phyloP scores from a whole-genome alignment of 352 stramenopile genomes.

The Peronospora belbahrii region DNA sequence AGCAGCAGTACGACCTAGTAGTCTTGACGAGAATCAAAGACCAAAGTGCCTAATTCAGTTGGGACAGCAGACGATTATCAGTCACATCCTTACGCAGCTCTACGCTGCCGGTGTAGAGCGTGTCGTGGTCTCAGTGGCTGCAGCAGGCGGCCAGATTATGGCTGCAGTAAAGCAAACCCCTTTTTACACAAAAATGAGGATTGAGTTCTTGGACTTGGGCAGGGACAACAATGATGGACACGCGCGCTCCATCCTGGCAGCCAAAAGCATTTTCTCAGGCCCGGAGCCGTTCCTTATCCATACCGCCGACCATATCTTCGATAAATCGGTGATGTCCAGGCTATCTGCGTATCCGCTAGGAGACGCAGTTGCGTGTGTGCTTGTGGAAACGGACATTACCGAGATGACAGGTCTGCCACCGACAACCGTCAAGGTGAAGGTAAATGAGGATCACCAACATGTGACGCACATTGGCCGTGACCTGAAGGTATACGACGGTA shows the following conservation, averaged over 20 bases:
- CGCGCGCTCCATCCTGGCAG: constrained; percentile 62
- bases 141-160: constrained; percentile 50
- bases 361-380: constrained; percentile 55
- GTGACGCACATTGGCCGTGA: constrained; percentile 56
- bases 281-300: constrained; percentile 73
- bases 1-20: constrained; percentile 42
- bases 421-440: constrained; percentile 57
- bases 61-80: constrained; percentile 64
- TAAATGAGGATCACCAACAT: constrained; percentile 40
- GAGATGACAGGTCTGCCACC: constrained; percentile 50
- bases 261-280: constrained; percentile 50
- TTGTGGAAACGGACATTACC: constrained; percentile 63
- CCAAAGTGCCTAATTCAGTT: constrained; percentile 75
- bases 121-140: constrained; percentile 70
- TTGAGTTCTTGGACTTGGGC: constrained; percentile 76
- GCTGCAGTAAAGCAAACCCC: constrained; percentile 53
- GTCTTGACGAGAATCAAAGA: constrained; percentile 42
- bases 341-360: constrained; percentile 49
- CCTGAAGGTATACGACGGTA: constrained; percentile 45
- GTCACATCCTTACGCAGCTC: constrained; percentile 70
- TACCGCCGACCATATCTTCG: constrained; percentile 80
- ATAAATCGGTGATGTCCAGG: constrained; percentile 70
- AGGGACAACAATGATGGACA: constrained; percentile 57
- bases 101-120: constrained; percentile 66
- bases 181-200: constrained; percentile 71